A percentile compares a stretch with the other conserved stretches of the same genome.
phyloP scores from a whole-genome alignment of 257 asterid species.

The Hygrophila difformis region DNA sequence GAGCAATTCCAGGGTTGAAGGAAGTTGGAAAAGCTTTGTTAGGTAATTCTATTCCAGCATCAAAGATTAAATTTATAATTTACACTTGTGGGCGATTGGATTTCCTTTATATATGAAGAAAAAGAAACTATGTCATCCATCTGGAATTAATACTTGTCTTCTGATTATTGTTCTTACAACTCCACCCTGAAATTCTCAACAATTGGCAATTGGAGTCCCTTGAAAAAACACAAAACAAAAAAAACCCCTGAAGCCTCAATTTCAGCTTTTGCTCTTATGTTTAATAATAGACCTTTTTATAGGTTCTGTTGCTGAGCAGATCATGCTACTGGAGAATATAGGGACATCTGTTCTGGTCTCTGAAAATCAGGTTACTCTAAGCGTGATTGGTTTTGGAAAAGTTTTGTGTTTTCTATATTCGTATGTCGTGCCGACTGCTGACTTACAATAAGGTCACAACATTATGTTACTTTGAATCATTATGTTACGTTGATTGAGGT shows the following conservation, averaged over 20 bases:
- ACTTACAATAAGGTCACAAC: too few species aligned
- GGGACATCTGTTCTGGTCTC: conserved; percentile 91
- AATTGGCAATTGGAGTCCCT: too few species aligned
- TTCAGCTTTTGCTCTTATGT: background rate
- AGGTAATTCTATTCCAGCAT: conserved; percentile 32
- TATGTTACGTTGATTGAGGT: background rate
- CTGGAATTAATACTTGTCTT: background rate
- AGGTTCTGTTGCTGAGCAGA: conserved; percentile 88
- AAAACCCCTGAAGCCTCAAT: background rate
- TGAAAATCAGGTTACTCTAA: conserved; percentile 52
- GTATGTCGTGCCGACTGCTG: too few species aligned
- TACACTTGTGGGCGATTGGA: too few species aligned
- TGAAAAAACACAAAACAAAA: too few species aligned
- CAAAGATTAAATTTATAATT: background rate
- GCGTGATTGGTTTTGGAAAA: background rate
- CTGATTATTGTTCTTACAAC: background rate
- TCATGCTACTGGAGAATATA: conserved; percentile 95
- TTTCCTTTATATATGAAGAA: too few species aligned
- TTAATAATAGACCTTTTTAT: too few species aligned
- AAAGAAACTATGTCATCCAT: background rate
- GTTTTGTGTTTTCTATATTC: too few species aligned
- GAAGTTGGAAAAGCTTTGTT: conserved; percentile 74
- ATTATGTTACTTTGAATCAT: too few species aligned
- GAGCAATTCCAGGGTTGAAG: conserved; percentile 85
- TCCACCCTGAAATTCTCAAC: too few species aligned